Percentiles rank a stretch among this genome's conserved stretches.
Evolutionary conservation across 1,139 yeast genomes (phyloP).

Genomic region (Pichia sp.): DNA sequence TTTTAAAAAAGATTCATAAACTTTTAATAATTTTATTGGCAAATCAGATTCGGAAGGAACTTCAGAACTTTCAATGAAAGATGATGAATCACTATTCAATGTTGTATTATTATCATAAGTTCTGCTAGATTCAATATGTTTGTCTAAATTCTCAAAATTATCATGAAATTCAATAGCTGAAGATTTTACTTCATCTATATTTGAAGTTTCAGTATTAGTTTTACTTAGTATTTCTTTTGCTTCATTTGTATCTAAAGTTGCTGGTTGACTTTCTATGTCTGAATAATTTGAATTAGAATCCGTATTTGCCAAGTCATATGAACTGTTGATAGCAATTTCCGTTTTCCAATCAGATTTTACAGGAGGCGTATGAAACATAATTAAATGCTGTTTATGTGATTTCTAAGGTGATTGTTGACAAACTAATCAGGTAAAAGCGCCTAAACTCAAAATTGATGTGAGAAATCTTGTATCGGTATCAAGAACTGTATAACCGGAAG

Average conservation of each 20-base stretch:
- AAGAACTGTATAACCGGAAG: too few species aligned
- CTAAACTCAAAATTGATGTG: too few species aligned
- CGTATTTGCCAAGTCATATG: slow-evolving; percentile 15
- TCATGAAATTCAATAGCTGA: slow-evolving; percentile 6
- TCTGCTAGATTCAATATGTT: slow-evolving; percentile 1
- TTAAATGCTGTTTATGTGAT: too few species aligned
- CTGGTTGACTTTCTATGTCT: slow-evolving; percentile 6
- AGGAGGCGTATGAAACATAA: slow-evolving; percentile 32
- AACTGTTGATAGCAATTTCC: slow-evolving; percentile 21
- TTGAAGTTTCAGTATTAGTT: neutral
- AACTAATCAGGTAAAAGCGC: neutral
- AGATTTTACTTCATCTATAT: neutral
- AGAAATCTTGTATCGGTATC: too few species aligned
- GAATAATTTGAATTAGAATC: neutral
- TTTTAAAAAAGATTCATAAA: slow-evolving; percentile 38
- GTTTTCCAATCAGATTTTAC: slow-evolving; percentile 26
- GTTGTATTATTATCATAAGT: neutral
- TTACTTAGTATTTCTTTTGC: slow-evolving; percentile 1
- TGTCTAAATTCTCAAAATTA: slow-evolving; percentile 3
- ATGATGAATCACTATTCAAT: slow-evolving; percentile 6
- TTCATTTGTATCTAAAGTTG: slow-evolving; percentile 8
- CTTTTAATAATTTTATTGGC: slow-evolving; percentile 32
- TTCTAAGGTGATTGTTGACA: too few species aligned
- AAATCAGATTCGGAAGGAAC: slow-evolving; percentile 23
- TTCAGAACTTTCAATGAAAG: slow-evolving; percentile 15